Evolutionary conservation across 1,139 yeast species (phyloP).

Genomic region (Lodderomyces jiufengensis): DNA sequence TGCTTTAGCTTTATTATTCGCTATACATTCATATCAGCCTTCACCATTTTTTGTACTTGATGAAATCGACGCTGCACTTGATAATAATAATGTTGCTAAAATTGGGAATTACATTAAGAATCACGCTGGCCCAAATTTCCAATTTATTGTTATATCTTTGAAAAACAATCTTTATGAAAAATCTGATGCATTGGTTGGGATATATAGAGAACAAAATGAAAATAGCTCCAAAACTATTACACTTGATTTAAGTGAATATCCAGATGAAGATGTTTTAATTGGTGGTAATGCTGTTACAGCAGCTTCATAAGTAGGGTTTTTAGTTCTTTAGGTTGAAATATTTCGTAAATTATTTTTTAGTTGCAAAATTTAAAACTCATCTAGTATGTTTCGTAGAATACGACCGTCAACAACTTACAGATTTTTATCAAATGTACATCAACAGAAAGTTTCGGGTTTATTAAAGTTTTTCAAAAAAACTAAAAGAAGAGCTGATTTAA

Average conservation of each 20-base stretch:
- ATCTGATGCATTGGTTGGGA: slow-evolving; percentile 90
- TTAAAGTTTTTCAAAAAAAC: slow-evolving; percentile 10
- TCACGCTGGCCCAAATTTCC: slow-evolving; percentile 77
- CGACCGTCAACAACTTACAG: not conserved
- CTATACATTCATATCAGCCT: slow-evolving; percentile 87
- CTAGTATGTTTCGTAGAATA: slow-evolving; percentile 2
- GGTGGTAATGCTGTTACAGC: slow-evolving; percentile 12
- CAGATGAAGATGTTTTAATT: slow-evolving; percentile 32
- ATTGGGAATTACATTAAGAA: slow-evolving; percentile 80
- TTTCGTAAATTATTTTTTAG: not conserved
- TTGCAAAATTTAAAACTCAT: not conserved
- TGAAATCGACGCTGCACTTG: slow-evolving; percentile 97
- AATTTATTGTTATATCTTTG: slow-evolving; percentile 89
- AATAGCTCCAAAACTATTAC: slow-evolving; percentile 78
- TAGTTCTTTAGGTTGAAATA: not conserved
- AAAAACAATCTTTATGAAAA: slow-evolving; percentile 84
- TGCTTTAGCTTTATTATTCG: slow-evolving; percentile 86
- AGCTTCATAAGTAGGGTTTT: slow-evolving; percentile 1
- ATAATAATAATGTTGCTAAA: slow-evolving; percentile 78
- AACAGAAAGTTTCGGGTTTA: slow-evolving; percentile 3
- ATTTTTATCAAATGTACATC: not conserved
- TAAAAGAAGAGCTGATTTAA: slow-evolving; percentile 12
- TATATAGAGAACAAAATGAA: slow-evolving; percentile 77
- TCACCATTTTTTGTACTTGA: slow-evolving; percentile 95
- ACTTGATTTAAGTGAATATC: slow-evolving; percentile 64